These are phyloP conservation scores for Leccinum pachyderme DNA, from an alignment of 1,284 basidiomycete species.

Conservation along the genomic window DNA sequence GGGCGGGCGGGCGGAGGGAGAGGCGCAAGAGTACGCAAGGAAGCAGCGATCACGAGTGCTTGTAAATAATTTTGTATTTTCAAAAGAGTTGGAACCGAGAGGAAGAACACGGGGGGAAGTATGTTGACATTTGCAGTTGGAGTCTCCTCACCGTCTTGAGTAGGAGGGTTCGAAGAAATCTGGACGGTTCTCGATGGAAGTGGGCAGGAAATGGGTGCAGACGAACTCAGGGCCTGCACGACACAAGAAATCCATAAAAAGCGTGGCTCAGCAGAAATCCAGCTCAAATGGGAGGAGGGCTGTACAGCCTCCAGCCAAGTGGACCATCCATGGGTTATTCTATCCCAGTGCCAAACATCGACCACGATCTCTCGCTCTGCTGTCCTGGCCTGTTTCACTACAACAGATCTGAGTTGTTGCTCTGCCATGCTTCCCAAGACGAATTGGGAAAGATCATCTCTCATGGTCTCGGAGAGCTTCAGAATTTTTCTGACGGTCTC, in stretches of 20 bases:
- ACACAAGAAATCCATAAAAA: conserved; percentile 47
- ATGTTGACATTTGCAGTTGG: conserved; percentile 30
- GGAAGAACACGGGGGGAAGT: conserved; percentile 63
- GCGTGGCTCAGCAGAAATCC: conserved; percentile 14
- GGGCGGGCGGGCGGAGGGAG: conserved; percentile 31
- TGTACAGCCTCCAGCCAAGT: conserved; percentile 39
- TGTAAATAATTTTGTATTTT: conserved; percentile 68
- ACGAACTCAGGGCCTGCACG: conserved; percentile 44
- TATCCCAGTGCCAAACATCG: conserved; percentile 46
- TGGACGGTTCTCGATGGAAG: conserved; percentile 32
- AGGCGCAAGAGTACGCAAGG: conserved; percentile 53
- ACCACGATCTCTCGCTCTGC: conserved; percentile 53
- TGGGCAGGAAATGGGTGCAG: conserved; percentile 45
- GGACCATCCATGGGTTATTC: conserved; percentile 38
- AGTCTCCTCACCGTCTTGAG: conserved; percentile 1
- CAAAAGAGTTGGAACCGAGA: conserved; percentile 51
- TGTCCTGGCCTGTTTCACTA: conserved; percentile 49
- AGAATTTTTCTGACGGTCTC: conserved; percentile 48
- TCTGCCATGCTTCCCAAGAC: conserved; percentile 63
- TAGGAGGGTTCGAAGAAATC: conserved; percentile 5
- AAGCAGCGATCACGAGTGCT: conserved; percentile 63
- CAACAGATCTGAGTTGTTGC: conserved; percentile 45
- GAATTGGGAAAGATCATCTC: conserved; percentile 59
- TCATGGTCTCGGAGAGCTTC: conserved; percentile 56
- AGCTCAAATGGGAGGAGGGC: conserved; percentile 13